phyloP scores from a whole-genome alignment of 352 stramenopile species.

The Phytopythium delawarense region DNA sequence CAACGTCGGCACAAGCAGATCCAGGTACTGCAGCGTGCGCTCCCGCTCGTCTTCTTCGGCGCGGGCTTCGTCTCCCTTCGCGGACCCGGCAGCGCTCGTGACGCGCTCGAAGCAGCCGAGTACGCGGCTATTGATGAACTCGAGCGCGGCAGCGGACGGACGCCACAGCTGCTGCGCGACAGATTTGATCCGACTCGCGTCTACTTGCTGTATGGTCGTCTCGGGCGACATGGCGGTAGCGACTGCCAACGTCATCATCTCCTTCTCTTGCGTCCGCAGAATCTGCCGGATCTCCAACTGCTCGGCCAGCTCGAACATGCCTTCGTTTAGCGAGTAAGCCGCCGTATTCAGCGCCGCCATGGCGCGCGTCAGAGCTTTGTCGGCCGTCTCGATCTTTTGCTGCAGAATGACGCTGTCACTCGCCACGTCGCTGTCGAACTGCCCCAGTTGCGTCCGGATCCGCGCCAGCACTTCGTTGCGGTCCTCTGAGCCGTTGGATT shows the following conservation, averaged over 20 bases:
- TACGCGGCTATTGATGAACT: slow-evolving; percentile 60
- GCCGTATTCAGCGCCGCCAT: slow-evolving; percentile 44
- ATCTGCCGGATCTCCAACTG: slow-evolving; percentile 33
- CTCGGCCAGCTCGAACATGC: slow-evolving; percentile 62
- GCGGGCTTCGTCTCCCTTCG: slow-evolving; percentile 10
- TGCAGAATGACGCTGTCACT: slow-evolving; percentile 66
- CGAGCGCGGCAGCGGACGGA: slow-evolving; percentile 29
- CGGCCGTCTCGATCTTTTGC: slow-evolving; percentile 70
- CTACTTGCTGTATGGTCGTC: not conserved
- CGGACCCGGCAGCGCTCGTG: slow-evolving; percentile 5
- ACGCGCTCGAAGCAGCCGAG: slow-evolving; percentile 56
- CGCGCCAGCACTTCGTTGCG: slow-evolving; percentile 38
- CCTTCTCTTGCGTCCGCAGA: slow-evolving; percentile 42
- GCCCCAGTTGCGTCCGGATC: slow-evolving; percentile 56
- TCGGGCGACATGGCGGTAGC: slow-evolving; percentile 19
- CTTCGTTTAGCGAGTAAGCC: slow-evolving; percentile 63
- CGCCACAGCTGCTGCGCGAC: slow-evolving; percentile 21
- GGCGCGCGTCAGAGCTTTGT: slow-evolving; percentile 48
- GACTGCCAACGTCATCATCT: slow-evolving; percentile 37
- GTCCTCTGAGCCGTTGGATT: not conserved
- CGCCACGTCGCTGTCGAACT: slow-evolving; percentile 65
- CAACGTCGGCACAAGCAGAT: slow-evolving; percentile 59
- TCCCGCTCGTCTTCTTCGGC: slow-evolving; percentile 42
- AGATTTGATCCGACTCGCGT: slow-evolving; percentile 1
- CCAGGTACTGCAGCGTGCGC: slow-evolving; percentile 51